Evolutionary conservation across 257 asterid genomes (phyloP), one percentile per base, ranked within the genome.

Genomic region (Petunia axillaris): DNA sequence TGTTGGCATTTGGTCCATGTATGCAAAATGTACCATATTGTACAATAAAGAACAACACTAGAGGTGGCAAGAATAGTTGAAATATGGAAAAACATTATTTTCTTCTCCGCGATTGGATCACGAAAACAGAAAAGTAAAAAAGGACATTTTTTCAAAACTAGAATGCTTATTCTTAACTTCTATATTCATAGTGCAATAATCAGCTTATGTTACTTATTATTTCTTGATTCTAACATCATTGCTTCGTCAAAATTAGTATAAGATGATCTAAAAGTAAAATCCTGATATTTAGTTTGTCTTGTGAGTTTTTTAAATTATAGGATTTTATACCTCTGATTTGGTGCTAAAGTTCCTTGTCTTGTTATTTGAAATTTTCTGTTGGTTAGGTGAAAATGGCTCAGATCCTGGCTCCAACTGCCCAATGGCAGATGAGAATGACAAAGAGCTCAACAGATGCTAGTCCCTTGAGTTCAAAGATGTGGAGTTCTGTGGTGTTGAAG

Each of bases 331-430:
- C 1, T 4, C 14, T 35, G 11, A 11, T 71, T 48, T 77, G 57
- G 48, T 14, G 73, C 35, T 77, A 13, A 58, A 77, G 46, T 79
- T 40, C 50, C 73, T 75, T 54, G 57, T 62, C 63, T 15, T 53
- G 53, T 67, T 77, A 81, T 80, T 76, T 50, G 9, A 46, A 39
- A 35, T 57, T 87, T 60, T 57, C 81, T 85, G 80, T 79, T 68
- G 82, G 84, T 86, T 76, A 77, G 83, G 85, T 83, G 70, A 85
- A 81, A 83, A 95, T 95, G 99, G 98, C 99, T 15, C 97, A 95
- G 84, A 92, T 93, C 78, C 83, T 95, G 93, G 97, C 97, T 81
- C 98, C 99, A 66, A 87, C 97, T 5, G 91, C 93, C 57, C 98
- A 93, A 91, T 95, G 99, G 99, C 97, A 87, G 88, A 93, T 91